Base-by-base conservation (phyloP, 352 stramenopile genomes). In the Phytophthora ohioensis region DNA sequence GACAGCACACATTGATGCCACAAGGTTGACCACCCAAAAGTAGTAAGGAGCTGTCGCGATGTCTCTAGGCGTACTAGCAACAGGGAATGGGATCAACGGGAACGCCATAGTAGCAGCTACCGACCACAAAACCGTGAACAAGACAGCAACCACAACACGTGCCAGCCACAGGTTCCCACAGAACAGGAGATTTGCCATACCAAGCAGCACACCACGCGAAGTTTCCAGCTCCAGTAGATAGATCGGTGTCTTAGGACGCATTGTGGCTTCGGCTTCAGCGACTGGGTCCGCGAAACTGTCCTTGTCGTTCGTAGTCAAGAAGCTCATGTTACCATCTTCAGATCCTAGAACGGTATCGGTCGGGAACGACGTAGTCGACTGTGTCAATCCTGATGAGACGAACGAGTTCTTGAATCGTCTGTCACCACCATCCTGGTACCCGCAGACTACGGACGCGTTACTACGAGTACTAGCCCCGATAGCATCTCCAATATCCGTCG, bases 11-110 rank as follows among this genome's bases (percentile, higher is more conserved):
- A 81, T 27, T 0, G 68, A 59, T 6, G 72, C 73, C 32, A 81
- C 57, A 1, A 81, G 75, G 49, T 81, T 84, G 12, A 69, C 67
- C 10, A 75, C 42, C 52, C 73, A 87, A 39, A 82, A 76, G 65
- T 75, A 81, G 30, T 79, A 80, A 45, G 76, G 76, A 15, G 70
- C 68, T 41, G 47, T 48, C 9, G 74, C 47, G 35, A 84, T 77
- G 30, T 71, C 63, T 8, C 48, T 57, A 4, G 79, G 79, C 5
- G 78, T 73, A 27, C 42, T 52, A 3, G 69, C 46, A 17, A 87
- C 64, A 4, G 79, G 79, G 57, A 84, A 84, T 17, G 64, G 58
- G 12, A 79, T 42, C 31, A 64, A 36, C 6, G 55, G 38, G 34
- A 73, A 75, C 11, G 66, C n/a, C 49, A 61, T 70, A 1, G 74